phyloP scores from a whole-genome alignment of 768 basidiomycete genomes.

The Basidioascus undulatus region DNA sequence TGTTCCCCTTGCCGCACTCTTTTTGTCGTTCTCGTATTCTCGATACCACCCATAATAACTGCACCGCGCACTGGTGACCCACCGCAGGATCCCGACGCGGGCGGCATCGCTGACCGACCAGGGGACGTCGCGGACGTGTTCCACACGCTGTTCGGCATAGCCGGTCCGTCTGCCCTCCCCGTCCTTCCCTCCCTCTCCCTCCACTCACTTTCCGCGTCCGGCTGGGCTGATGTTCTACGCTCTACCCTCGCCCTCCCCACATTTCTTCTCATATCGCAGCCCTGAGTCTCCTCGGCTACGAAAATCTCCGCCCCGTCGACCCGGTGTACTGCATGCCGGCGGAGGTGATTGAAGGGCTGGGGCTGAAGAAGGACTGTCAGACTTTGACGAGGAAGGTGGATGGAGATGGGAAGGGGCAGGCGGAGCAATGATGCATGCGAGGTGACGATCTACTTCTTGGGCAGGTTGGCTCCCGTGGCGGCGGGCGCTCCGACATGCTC shows the following conservation, averaged over 20 bases:
- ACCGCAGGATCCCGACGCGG: slow-evolving; percentile 55
- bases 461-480: no score
- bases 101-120: slow-evolving; percentile 82
- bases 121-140: slow-evolving; percentile 94
- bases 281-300: slow-evolving; percentile 67
- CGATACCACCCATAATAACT: neutral
- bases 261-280: no score
- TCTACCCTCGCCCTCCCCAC: no score
- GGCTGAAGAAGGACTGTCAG: slow-evolving; percentile 22
- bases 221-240: neutral
- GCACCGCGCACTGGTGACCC: neutral
- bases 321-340: slow-evolving; percentile 95
- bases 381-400: neutral
- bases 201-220: neutral
- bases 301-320: slow-evolving; percentile 59
- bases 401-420: no score
- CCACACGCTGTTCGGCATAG: slow-evolving; percentile 78
- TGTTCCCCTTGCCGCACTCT: neutral
- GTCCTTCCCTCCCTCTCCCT: neutral
- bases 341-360: slow-evolving; percentile 37
- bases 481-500: no score
- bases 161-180: slow-evolving; percentile 26
- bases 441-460: no score
- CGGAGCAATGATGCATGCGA: no score
- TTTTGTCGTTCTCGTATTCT: neutral